A percentile compares a stretch with the other conserved stretches of the same genome.
phyloP scores from a whole-genome alignment of 371 early-diverging fungal genomes.

The Mucor piriformis region DNA sequence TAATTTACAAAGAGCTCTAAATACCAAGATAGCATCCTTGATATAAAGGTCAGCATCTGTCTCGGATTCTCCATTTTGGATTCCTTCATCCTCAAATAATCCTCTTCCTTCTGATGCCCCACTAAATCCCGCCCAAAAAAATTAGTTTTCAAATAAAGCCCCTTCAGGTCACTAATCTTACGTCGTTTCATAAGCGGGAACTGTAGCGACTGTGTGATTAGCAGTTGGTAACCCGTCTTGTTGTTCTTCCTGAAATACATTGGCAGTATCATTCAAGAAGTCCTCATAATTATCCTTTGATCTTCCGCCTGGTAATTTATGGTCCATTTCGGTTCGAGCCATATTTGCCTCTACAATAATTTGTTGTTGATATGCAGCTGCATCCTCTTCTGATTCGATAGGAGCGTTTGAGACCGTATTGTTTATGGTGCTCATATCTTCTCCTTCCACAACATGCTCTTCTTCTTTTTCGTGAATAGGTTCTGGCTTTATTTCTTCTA shows the following conservation, averaged over 20 bases:
- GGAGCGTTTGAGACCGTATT: constrained; percentile 1
- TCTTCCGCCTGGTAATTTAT: constrained; percentile 38
- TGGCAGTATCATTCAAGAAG: constrained; percentile 50
- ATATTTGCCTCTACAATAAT: constrained; percentile 55
- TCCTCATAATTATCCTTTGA: constrained; percentile 49
- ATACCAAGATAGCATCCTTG: constrained; percentile 85
- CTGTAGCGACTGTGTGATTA: background rate
- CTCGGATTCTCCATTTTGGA: constrained; percentile 28
- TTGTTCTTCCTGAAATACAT: constrained; percentile 46
- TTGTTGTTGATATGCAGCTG: constrained; percentile 41
- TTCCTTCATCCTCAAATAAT: constrained; percentile 37
- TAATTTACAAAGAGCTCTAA: constrained; percentile 93
- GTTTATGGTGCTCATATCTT: background rate
- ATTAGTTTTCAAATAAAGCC: background rate
- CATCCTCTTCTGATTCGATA: constrained; percentile 11
- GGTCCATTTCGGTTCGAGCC: constrained; percentile 52
- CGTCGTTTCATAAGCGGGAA: constrained; percentile 8
- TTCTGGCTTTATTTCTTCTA: background rate
- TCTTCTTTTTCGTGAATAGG: background rate
- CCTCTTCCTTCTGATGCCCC: constrained; percentile 27
- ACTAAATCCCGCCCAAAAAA: background rate
- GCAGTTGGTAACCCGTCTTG: background rate
- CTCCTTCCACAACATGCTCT: background rate
- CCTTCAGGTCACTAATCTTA: background rate
- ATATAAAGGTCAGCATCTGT: constrained; percentile 54